A percentile compares a stretch with the other conserved stretches of the same genome.
Conservation (phyloP, 2,329 filamentous ascomycete species). For the Lomentospora prolificans region DNA sequence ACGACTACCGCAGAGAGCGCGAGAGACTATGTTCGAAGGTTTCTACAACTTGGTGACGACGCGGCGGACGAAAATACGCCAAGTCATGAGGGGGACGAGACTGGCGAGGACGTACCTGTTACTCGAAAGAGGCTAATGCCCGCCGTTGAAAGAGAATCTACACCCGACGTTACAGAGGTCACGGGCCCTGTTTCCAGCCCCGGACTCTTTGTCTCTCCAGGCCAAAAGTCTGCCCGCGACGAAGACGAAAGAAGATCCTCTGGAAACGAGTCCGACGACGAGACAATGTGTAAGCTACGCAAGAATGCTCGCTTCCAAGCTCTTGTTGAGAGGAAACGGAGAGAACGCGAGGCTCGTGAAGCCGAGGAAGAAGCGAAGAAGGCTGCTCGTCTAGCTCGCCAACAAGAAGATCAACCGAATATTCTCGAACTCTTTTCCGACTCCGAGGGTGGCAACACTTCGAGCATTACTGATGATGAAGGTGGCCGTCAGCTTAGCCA, state of each 20-base stretch:
- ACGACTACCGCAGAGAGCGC: constrained; percentile 21
- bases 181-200: constrained; percentile 23
- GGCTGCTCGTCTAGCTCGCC: constrained; percentile 33
- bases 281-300: constrained; percentile 31
- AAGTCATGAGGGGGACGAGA: constrained; percentile 23
- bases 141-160: constrained; percentile 23
- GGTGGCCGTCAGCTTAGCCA: constrained; percentile 60
- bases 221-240: constrained; percentile 20
- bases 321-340: constrained; percentile 62
- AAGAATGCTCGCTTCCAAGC: constrained; percentile 57
- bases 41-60: constrained; percentile 23
- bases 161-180: constrained; percentile 19
- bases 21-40: constrained; percentile 32
- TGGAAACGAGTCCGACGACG: constrained; percentile 20
- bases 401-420: constrained; percentile 17
- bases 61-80: constrained; percentile 16
- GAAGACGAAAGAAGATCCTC: background rate
- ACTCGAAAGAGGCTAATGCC: constrained; percentile 30
- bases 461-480: constrained; percentile 38
- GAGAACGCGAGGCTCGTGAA: constrained; percentile 60
- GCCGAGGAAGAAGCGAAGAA: constrained; percentile 35
- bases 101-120: constrained; percentile 31
- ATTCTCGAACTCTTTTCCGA: constrained; percentile 17
- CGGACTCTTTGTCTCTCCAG: constrained; percentile 48
- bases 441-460: constrained; percentile 39